A percentile compares a stretch with the other conserved stretches of the same genome.
phyloP scores from a whole-genome alignment of 1,139 yeast species.

The Taphrina confusa region DNA sequence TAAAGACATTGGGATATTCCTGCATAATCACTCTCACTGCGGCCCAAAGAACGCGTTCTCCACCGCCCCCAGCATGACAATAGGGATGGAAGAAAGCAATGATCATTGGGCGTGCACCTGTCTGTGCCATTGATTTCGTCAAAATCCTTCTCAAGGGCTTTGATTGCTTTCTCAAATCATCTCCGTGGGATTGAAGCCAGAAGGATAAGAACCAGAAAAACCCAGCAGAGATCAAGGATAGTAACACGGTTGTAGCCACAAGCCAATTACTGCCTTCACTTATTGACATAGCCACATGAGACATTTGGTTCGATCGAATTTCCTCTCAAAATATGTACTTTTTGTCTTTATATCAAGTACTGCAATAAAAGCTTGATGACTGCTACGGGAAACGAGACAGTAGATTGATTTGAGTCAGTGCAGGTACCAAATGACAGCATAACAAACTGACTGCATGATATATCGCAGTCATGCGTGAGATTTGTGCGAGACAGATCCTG shows the following conservation, averaged over 20 bases:
- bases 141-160: neutral
- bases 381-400: too few relatives aligned
- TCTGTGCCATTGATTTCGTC: neutral
- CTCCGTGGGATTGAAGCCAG: neutral
- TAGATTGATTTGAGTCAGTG: too few relatives aligned
- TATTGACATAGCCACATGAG: too few relatives aligned
- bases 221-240: neutral
- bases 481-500: too few relatives aligned
- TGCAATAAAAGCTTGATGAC: too few relatives aligned
- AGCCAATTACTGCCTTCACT: too few relatives aligned
- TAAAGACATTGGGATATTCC: slow-evolving; percentile 57
- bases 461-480: too few relatives aligned
- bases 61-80: slow-evolving; percentile 95
- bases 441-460: too few relatives aligned
- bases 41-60: slow-evolving; percentile 95
- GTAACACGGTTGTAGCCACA: neutral
- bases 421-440: too few relatives aligned
- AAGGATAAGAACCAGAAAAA: neutral
- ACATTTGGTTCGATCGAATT: too few relatives aligned
- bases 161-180: neutral
- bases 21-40: slow-evolving; percentile 74
- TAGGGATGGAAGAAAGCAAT: slow-evolving; percentile 92
- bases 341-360: too few relatives aligned
- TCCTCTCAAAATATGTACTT: too few relatives aligned
- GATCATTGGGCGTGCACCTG: neutral